Conservation (phyloP, 192 early-diverging fungal genomes). For the Backusella psychrophila region DNA sequence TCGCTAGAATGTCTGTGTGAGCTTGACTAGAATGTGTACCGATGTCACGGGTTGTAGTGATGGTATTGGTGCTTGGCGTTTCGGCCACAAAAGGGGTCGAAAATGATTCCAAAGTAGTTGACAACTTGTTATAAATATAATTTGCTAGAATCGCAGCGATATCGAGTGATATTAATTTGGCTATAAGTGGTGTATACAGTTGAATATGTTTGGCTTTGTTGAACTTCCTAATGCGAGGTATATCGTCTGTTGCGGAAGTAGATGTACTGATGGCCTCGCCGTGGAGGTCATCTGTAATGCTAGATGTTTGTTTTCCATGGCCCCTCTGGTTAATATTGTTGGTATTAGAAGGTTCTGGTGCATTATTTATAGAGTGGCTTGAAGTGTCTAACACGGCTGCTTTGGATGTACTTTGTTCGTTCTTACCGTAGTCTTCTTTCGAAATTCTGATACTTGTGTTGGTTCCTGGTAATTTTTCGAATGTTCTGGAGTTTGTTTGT, state of each 20-base stretch:
- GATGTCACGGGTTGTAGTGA: neutral
- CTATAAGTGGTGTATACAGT: neutral
- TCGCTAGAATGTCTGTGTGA: neutral
- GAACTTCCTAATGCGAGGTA: neutral
- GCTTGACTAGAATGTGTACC: neutral
- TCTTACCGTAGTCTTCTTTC: neutral
- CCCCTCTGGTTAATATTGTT: neutral
- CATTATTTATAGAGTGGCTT: neutral
- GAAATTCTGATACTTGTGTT: neutral
- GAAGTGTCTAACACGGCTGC: neutral
- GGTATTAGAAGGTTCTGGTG: neutral
- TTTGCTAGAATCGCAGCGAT: neutral
- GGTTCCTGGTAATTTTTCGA: neutral
- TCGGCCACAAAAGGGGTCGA: neutral
- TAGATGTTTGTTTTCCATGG: neutral
- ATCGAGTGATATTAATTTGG: neutral
- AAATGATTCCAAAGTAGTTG: neutral
- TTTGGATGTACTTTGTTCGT: neutral
- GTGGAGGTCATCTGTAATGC: too few species aligned
- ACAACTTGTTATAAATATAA: neutral
- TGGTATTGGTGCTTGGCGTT: neutral
- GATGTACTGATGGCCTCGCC: neutral
- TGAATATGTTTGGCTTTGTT: conserved; percentile 2
- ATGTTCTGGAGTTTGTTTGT: neutral
- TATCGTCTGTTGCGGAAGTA: neutral